Conservation (phyloP, 371 early-diverging fungal species). For the Haplosporangium sp. region DNA sequence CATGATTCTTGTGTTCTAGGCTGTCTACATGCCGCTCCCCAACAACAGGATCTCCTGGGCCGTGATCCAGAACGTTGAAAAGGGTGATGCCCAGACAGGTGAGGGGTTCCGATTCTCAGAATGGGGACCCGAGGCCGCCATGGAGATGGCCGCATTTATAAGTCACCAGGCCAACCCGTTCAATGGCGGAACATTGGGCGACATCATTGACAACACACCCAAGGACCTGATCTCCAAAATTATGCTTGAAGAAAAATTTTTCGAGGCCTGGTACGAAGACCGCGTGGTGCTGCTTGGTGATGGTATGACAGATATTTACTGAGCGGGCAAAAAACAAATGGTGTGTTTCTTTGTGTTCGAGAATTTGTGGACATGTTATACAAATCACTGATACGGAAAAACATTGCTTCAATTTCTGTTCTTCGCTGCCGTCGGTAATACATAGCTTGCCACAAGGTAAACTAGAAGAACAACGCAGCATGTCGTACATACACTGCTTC, state of each 20-base stretch:
- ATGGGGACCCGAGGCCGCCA: conserved; percentile 34
- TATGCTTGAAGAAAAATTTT: too few relatives aligned
- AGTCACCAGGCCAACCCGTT: conserved; percentile 30
- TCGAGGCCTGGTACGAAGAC: too few relatives aligned
- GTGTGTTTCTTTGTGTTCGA: too few relatives aligned
- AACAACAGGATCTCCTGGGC: conserved; percentile 41
- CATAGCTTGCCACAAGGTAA: conserved; percentile 35
- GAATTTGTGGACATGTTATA: too few relatives aligned
- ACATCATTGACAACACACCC: conserved; percentile 30
- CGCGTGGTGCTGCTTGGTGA: too few relatives aligned
- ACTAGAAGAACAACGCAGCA: not conserved
- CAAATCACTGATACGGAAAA: too few relatives aligned
- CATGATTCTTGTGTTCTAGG: conserved; percentile 1
- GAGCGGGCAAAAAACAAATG: too few relatives aligned
- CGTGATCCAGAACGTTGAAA: conserved; percentile 32
- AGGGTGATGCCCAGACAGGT: conserved; percentile 17
- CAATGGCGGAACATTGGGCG: conserved; percentile 26
- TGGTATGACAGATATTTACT: too few relatives aligned
- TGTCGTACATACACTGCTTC: not conserved
- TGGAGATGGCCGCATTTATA: conserved; percentile 38
- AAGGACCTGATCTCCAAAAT: too few relatives aligned
- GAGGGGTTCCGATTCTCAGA: conserved; percentile 33
- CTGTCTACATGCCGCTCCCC: conserved; percentile 42
- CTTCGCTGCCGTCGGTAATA: too few relatives aligned
- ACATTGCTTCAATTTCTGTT: too few relatives aligned